These are phyloP conservation scores for Yamadazyma siamensis DNA, from an alignment of 1,139 yeast genomes.

Conservation along the genomic window DNA sequence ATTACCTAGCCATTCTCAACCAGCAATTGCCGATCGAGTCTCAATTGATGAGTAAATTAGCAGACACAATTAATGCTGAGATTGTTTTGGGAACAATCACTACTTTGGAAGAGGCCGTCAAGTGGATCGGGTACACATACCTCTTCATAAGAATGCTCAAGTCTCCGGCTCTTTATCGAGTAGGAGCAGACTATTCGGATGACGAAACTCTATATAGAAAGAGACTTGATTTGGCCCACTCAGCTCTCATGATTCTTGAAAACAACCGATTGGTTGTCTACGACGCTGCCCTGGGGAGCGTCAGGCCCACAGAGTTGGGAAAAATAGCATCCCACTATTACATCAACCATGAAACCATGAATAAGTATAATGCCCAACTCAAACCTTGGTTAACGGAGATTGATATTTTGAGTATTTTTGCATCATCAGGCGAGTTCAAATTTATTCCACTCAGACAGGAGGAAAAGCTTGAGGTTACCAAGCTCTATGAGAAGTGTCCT, in stretches of 20 bases:
- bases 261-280: constrained; percentile 59
- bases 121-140: constrained; percentile 81
- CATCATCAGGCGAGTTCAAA: constrained; percentile 82
- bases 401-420: constrained; percentile 74
- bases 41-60: constrained; percentile 66
- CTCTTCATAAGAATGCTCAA: constrained; percentile 75
- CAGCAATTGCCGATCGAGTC: constrained; percentile 94
- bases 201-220: constrained; percentile 46
- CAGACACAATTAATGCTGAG: constrained; percentile 85
- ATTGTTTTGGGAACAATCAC: constrained; percentile 69
- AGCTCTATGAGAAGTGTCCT: constrained; percentile 73
- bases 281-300: constrained; percentile 43
- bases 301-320: constrained; percentile 71
- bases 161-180: constrained; percentile 72
- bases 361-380: constrained; percentile 56
- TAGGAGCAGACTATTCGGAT: constrained; percentile 61
- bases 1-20: constrained; percentile 82
- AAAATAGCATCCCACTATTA: constrained; percentile 85
- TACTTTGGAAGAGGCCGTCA: constrained; percentile 61
- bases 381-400: constrained; percentile 65
- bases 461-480: constrained; percentile 74
- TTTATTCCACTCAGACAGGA: constrained; percentile 83
- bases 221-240: constrained; percentile 66
- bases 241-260: constrained; percentile 63
- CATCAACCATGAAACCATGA: constrained; percentile 70